Evolutionary conservation across 106 monocot genomes (phyloP).

Genomic region (Amphibolis antarctica): DNA sequence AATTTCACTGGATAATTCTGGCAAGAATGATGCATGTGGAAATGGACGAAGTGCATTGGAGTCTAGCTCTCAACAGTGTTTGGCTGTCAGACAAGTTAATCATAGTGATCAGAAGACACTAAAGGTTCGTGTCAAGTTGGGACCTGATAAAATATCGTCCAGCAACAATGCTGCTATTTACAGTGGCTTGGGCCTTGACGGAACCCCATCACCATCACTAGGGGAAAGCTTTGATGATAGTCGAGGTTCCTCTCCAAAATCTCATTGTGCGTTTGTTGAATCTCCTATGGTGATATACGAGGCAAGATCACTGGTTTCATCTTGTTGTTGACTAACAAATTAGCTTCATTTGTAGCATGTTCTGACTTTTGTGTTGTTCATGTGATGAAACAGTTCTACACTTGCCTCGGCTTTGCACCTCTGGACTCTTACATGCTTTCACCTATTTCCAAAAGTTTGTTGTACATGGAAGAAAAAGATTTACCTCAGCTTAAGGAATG

Average conservation of each 20-base stretch:
- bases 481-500: conserved; percentile 3
- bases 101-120: conserved; percentile 10
- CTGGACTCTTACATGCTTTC: conserved; percentile 18
- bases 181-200: conserved; percentile 33
- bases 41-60: background rate
- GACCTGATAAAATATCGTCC: conserved; percentile 8
- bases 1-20: background rate
- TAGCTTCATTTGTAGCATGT: background rate
- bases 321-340: background rate
- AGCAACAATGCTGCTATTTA: conserved; percentile 35
- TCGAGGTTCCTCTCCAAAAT: conserved; percentile 7
- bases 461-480: conserved; percentile 17
- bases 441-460: conserved; percentile 18
- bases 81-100: background rate
- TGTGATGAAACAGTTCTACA: conserved; percentile 24
- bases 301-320: conserved; percentile 7
- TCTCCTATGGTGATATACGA: conserved; percentile 22
- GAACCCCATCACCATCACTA: conserved; percentile 25
- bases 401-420: conserved; percentile 7
- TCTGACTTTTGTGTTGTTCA: background rate
- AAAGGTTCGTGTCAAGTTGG: conserved; percentile 34
- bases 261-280: conserved; percentile 5
- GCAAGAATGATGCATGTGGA: conserved; percentile 5
- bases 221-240: conserved; percentile 24
- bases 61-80: conserved; percentile 1